Percentiles rank a stretch among this genome's conserved stretches.
Conservation (phyloP, 2,329 filamentous ascomycete species). For the Pleochaeta shiraiana region DNA sequence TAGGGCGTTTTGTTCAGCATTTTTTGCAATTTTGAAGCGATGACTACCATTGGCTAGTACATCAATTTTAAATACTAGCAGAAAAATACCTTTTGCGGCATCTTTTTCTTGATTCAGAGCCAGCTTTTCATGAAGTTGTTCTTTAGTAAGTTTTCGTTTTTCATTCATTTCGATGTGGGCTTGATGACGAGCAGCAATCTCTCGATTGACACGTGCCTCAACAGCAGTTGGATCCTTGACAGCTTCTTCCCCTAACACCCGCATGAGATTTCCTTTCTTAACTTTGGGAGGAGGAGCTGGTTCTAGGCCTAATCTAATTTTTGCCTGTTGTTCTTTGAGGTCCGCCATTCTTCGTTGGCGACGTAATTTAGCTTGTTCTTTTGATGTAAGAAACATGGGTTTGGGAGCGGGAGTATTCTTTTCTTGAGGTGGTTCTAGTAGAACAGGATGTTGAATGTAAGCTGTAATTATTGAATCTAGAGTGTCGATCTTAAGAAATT, state of each 20-base stretch:
- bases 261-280: conserved; percentile 95
- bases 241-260: conserved; percentile 64
- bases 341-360: conserved; percentile 81
- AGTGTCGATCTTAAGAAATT: conserved; percentile 48
- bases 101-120: conserved; percentile 68
- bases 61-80: conserved; percentile 75
- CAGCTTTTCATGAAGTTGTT: conserved; percentile 70
- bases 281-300: conserved; percentile 88
- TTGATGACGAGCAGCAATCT: conserved; percentile 70
- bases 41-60: conserved; percentile 85
- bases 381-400: conserved; percentile 76
- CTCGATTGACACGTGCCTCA: conserved; percentile 77
- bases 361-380: conserved; percentile 79
- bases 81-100: conserved; percentile 61
- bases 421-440: conserved; percentile 80
- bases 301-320: conserved; percentile 76
- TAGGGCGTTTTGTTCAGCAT: conserved; percentile 71
- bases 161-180: conserved; percentile 63
- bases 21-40: conserved; percentile 79
- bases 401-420: conserved; percentile 59
- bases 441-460: conserved; percentile 83
- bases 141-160: conserved; percentile 70
- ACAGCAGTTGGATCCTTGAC: conserved; percentile 97
- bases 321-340: conserved; percentile 88
- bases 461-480: conserved; percentile 74